phyloP scores from a whole-genome alignment of 192 early-diverging fungal genomes.

The Podila epicladia region DNA sequence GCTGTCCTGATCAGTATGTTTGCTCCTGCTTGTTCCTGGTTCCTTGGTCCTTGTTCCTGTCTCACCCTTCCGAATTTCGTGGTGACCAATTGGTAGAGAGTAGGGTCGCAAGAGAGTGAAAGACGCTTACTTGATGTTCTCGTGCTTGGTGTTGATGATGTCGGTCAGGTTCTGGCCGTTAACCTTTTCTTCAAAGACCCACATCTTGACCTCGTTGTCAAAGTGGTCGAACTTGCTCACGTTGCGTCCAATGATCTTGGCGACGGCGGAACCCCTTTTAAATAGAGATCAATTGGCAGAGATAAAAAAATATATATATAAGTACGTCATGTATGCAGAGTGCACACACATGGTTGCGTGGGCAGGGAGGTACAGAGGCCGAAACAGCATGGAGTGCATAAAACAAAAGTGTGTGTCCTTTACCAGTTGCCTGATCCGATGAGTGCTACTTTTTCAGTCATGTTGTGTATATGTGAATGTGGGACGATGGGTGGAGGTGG shows the following conservation, averaged over 20 bases:
- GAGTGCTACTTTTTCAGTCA: slow-evolving; percentile 81
- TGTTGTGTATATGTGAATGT: slow-evolving; percentile 10
- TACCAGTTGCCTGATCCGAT: slow-evolving; percentile 98
- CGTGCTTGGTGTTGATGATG: slow-evolving; percentile 92
- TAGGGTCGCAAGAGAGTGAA: not conserved
- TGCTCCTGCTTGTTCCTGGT: too few species aligned
- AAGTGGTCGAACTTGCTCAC: slow-evolving; percentile 67
- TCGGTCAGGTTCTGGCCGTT: slow-evolving; percentile 87
- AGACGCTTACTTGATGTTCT: slow-evolving; percentile 78
- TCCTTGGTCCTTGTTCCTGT: too few species aligned
- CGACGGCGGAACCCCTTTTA: slow-evolving; percentile 89
- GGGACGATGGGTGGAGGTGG: slow-evolving; percentile 3
- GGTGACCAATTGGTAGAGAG: too few species aligned
- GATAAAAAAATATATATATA: not conserved
- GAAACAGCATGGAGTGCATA: too few species aligned
- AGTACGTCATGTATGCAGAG: too few species aligned
- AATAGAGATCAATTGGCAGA: too few species aligned
- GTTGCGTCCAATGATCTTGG: slow-evolving; percentile 91
- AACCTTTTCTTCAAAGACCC: slow-evolving; percentile 94
- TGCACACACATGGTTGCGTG: not conserved
- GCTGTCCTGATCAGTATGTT: too few species aligned
- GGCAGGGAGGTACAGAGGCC: too few species aligned
- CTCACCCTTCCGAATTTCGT: too few species aligned
- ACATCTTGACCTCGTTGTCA: slow-evolving; percentile 87
- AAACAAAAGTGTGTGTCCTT: not conserved